These are phyloP conservation scores for Boletus pseudopeckii DNA, from an alignment of 768 basidiomycete species.

Conservation along the genomic window DNA sequence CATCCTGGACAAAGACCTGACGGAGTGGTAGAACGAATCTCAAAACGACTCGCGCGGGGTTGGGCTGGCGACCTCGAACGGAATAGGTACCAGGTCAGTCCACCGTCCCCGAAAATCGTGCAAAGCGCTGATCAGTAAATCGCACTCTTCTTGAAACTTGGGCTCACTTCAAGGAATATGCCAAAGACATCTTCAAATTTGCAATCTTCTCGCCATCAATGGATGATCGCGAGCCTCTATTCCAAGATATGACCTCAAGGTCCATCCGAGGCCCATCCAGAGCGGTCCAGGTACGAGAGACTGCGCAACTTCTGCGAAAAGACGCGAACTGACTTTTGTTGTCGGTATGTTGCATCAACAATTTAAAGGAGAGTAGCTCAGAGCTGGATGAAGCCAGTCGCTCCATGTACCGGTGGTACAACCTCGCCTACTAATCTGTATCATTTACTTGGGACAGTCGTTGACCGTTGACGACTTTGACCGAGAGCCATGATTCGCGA, in stretches of 20 bases:
- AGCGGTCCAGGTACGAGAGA: constrained; percentile 7
- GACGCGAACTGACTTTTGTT: constrained; percentile 1
- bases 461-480: constrained; percentile 13
- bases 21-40: neutral
- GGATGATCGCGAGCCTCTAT: constrained; percentile 5
- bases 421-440: constrained; percentile 15
- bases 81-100: constrained; percentile 5
- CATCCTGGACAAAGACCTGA: neutral
- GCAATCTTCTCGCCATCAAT: constrained; percentile 11
- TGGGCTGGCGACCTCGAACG: constrained; percentile 9
- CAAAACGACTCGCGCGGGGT: neutral
- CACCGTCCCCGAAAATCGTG: too few relatives aligned
- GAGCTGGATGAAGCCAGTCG: constrained; percentile 11
- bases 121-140: too few relatives aligned
- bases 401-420: constrained; percentile 18
- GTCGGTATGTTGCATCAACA: constrained; percentile 11
- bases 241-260: constrained; percentile 2
- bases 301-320: constrained; percentile 6
- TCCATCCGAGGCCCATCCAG: neutral
- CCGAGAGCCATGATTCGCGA: constrained; percentile 11
- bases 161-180: neutral
- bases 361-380: constrained; percentile 12
- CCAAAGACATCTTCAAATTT: constrained; percentile 4
- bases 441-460: constrained; percentile 13
- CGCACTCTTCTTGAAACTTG: too few relatives aligned